phyloP scores from a whole-genome alignment of 208 protist genomes.

The Strigomonas culicis region DNA sequence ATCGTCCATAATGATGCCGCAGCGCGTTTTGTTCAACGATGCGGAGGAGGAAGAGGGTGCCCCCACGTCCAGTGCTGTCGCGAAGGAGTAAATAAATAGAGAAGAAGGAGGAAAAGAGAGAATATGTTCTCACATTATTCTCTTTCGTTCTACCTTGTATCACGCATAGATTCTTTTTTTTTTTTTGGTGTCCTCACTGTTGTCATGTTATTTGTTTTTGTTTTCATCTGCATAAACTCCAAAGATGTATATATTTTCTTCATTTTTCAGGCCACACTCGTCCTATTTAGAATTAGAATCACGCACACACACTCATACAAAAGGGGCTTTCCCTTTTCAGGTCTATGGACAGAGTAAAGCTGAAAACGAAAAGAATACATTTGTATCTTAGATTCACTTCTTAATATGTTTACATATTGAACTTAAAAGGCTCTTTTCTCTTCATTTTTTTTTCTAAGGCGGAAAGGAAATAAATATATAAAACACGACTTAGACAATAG shows the following conservation, averaged over 20 bases:
- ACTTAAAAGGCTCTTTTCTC: too few relatives aligned
- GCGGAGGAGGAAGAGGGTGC: background rate
- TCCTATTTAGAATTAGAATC: too few relatives aligned
- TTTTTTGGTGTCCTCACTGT: slow-evolving; percentile 5
- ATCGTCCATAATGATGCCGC: slow-evolving; percentile 3
- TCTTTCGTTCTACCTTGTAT: background rate
- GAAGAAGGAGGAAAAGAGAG: background rate
- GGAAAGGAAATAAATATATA: background rate
- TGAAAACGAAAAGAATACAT: too few relatives aligned
- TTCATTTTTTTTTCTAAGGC: background rate
- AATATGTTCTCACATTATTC: background rate
- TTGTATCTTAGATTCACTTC: too few relatives aligned
- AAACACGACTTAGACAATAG: background rate
- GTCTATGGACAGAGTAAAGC: too few relatives aligned
- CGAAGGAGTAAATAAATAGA: slow-evolving; percentile 8
- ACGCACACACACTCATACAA: too few relatives aligned
- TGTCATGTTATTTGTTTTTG: too few relatives aligned
- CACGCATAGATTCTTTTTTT: background rate
- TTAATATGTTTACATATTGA: too few relatives aligned
- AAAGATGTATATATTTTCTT: too few relatives aligned
- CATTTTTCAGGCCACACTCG: too few relatives aligned
- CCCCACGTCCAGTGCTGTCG: background rate
- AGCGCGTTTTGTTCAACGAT: slow-evolving; percentile 1
- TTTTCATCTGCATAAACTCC: too few relatives aligned
- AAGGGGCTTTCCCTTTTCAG: too few relatives aligned